A percentile compares a stretch with the other conserved stretches of the same genome.
Conservation (phyloP, 2,329 filamentous ascomycete species). For the Fusarium acutatum region DNA sequence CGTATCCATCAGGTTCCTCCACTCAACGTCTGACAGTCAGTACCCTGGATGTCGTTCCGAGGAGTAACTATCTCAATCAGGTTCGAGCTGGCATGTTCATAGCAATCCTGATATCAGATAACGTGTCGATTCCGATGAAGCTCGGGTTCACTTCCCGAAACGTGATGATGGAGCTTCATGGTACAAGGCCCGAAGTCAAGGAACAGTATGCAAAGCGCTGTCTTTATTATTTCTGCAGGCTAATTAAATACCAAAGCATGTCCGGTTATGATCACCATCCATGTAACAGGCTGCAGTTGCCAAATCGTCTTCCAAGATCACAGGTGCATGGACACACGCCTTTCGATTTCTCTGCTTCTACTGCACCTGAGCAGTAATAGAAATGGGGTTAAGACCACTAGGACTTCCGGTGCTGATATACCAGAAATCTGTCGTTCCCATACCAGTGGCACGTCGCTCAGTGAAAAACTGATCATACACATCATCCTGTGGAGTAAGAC, state of each 20-base stretch:
- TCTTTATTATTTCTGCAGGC: too few species aligned
- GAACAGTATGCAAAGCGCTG: too few species aligned
- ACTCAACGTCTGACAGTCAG: neutral
- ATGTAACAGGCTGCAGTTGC: too few species aligned
- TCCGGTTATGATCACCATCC: too few species aligned
- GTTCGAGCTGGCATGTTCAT: rapidly evolving
- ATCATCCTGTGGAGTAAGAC: neutral
- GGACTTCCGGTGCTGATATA: neutral
- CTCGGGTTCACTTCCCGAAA: neutral
- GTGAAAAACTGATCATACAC: neutral
- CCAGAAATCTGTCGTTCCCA: neutral
- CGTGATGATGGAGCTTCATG: too few species aligned
- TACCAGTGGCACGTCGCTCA: neutral
- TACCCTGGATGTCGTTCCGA: rapidly evolving
- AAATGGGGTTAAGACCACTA: neutral
- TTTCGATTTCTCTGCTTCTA: too few species aligned
- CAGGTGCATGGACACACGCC: too few species aligned
- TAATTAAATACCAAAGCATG: neutral
- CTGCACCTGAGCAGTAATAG: too few species aligned
- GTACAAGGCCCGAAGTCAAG: too few species aligned
- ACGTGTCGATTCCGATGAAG: rapidly evolving
- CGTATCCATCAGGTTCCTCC: rapidly evolving
- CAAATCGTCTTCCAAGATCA: too few species aligned
- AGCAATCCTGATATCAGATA: too few species aligned
- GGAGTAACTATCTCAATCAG: rapidly evolving